phyloP scores from a whole-genome alignment of 129 eudicot species.

The Ambrosia trifida region DNA sequence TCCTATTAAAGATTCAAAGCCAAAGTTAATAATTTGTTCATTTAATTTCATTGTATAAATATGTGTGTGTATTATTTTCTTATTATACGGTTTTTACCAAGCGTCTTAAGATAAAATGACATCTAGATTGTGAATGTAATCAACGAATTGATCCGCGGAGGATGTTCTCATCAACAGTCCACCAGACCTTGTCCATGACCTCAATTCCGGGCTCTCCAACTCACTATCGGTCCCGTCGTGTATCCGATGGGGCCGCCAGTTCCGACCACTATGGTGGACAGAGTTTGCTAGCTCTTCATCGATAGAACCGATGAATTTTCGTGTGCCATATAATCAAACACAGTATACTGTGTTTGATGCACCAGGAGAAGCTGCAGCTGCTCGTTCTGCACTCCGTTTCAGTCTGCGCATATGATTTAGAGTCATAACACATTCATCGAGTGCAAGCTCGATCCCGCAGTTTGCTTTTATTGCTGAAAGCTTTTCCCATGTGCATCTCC shows the following conservation, averaged over 20 bases:
- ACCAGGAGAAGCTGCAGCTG: slow-evolving; percentile 73
- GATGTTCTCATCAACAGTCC: slow-evolving; percentile 96
- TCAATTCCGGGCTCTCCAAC: slow-evolving; percentile 52
- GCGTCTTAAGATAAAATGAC: no score
- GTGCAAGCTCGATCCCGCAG: slow-evolving; percentile 88
- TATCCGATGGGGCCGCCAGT: slow-evolving; percentile 45
- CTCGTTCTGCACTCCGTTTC: slow-evolving; percentile 80
- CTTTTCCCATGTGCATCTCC: slow-evolving; percentile 97
- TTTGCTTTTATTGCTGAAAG: slow-evolving; percentile 92
- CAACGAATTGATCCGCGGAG: slow-evolving; percentile 67
- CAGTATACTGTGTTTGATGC: slow-evolving; percentile 40
- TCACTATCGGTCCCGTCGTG: slow-evolving; percentile 83
- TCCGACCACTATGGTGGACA: slow-evolving; percentile 52
- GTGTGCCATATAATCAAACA: slow-evolving; percentile 79
- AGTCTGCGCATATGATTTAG: slow-evolving; percentile 91
- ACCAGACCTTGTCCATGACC: slow-evolving; percentile 84
- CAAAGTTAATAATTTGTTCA: no score
- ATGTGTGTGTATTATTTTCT: no score
- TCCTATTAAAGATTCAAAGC: no score
- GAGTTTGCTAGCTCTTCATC: slow-evolving; percentile 67
- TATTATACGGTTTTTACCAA: no score
- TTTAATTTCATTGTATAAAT: no score
- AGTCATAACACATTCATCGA: slow-evolving; percentile 78
- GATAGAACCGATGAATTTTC: slow-evolving; percentile 88
- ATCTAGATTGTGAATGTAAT: slow-evolving; percentile 69